Evolutionary conservation across 2,329 filamentous ascomycete genomes (phyloP), one percentile per base, ranked within the genome.

Genomic region (Emergomyces africanus): DNA sequence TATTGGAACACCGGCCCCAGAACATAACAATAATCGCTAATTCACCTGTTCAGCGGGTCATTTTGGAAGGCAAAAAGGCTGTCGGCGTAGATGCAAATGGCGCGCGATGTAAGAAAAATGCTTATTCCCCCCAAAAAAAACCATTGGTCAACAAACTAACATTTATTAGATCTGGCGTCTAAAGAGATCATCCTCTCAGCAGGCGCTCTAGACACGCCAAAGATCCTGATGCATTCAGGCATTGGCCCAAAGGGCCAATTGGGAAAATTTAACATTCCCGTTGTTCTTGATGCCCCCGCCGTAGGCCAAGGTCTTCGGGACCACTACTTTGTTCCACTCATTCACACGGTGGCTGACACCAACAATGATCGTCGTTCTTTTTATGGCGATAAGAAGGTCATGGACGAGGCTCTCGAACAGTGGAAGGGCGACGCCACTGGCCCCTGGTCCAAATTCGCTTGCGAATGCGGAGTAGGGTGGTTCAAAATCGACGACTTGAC

Each of bases 1-100:
- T 83, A 51, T 63, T 85, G 12, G 61, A 63, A 1, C 64, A 69
- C 2, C 50, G 66, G 0, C 79, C 79, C 0, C 65, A 71, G 0
- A 86, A 85, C 61, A 67, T 86, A 44, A 78, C 75, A 0, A 71
- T 85, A 30, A 61, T 80, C 60, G 80, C 79, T 3, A 68, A 77
- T 23, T 68, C 78, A 0, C 72, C 74, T 1, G 79, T 83, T 5
- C 73, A 75, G 42, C 75, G 74, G 5, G 60, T 83, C 1, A 54
- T 82, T 2, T 61, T 82, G 1, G 70, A 79, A 35, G 77, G 73
- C 0, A 75, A 73, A 54, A 77, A 68, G 60, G 75, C 74, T 1
- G 65, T 75, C 0, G 80, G 79, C 2, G 75, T 81, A 1, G 72
- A 77, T 59, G 68, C 71, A 0, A 68, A 73, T 28, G 76, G 74